phyloP scores from a whole-genome alignment of 352 stramenopile genomes.

The Phytophthora crassamura region DNA sequence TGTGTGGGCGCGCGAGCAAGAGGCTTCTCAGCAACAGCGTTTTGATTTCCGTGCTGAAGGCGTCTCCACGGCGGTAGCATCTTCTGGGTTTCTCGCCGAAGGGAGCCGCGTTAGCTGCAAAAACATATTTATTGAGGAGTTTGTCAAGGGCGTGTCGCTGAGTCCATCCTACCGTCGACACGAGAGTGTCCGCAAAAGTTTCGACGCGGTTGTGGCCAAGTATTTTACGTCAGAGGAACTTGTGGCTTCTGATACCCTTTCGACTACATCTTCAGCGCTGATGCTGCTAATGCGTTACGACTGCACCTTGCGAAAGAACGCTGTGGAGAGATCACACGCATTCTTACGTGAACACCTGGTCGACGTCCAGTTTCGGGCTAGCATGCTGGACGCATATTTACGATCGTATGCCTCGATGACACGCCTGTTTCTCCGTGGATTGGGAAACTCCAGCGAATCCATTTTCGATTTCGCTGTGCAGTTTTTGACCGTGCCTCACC shows the following conservation, averaged over 20 bases:
- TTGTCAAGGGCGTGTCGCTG: slow-evolving; percentile 68
- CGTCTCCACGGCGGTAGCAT: slow-evolving; percentile 16
- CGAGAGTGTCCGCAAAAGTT: slow-evolving; percentile 69
- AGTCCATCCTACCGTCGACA: slow-evolving; percentile 60
- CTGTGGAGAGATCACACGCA: slow-evolving; percentile 61
- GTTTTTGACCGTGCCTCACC: slow-evolving; percentile 83
- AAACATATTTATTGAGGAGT: slow-evolving; percentile 83
- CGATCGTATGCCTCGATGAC: slow-evolving; percentile 78
- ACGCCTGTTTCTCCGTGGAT: slow-evolving; percentile 74
- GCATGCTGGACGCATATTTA: slow-evolving; percentile 82
- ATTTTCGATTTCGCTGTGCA: slow-evolving; percentile 92
- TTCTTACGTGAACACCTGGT: slow-evolving; percentile 85
- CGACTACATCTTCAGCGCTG: slow-evolving; percentile 41
- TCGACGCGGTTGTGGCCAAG: slow-evolving; percentile 54
- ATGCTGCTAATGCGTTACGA: slow-evolving; percentile 75
- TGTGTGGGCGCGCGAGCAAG: slow-evolving; percentile 43
- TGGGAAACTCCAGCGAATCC: slow-evolving; percentile 84
- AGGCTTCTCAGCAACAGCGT: slow-evolving; percentile 38
- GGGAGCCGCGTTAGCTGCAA: slow-evolving; percentile 48
- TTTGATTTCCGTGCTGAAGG: slow-evolving; percentile 44
- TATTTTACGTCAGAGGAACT: slow-evolving; percentile 42
- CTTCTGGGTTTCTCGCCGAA: slow-evolving; percentile 34
- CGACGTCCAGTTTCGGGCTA: slow-evolving; percentile 68
- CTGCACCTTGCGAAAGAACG: slow-evolving; percentile 64
- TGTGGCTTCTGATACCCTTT: background rate